Evolutionary conservation across 2,329 filamentous ascomycete genomes (phyloP).

Genomic region (Niveomyces coronatus): DNA sequence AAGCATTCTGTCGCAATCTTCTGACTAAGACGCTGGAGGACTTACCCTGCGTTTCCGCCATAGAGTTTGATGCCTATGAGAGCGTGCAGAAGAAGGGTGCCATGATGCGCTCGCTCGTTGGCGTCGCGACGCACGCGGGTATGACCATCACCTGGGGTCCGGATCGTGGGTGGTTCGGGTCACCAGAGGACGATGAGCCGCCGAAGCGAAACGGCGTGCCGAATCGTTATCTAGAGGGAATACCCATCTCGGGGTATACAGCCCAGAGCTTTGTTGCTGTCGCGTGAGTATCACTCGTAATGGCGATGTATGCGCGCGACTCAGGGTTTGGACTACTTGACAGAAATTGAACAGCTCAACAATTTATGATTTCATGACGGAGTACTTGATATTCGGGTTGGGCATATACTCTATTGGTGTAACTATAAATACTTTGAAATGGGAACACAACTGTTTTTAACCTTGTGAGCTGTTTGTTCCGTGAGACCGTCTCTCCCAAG

Average conservation of each 20-base stretch:
- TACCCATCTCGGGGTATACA: constrained; percentile 3
- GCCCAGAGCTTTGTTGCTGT: constrained; percentile 8
- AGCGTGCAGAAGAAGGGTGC: constrained; percentile 54
- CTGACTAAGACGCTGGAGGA: constrained; percentile 45
- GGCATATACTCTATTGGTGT: not conserved
- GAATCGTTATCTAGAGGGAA: constrained; percentile 5
- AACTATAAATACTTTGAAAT: no score
- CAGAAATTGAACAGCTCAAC: not conserved
- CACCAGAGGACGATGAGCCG: constrained; percentile 22
- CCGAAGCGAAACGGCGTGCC: constrained; percentile 3
- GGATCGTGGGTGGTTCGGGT: constrained; percentile 52
- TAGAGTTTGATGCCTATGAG: constrained; percentile 62
- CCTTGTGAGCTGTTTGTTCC: no score
- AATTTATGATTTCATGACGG: not conserved
- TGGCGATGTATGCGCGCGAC: no score
- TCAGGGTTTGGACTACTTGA: no score
- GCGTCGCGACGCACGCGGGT: constrained; percentile 36
- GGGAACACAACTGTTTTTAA: no score
- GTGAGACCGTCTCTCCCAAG: no score
- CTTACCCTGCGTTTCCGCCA: constrained; percentile 42
- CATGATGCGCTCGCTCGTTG: constrained; percentile 52
- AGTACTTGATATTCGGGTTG: not conserved
- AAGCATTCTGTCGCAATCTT: constrained; percentile 50
- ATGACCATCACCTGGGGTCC: constrained; percentile 57
- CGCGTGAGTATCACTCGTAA: no score